Evolutionary conservation across 345 rosid genomes (phyloP), one percentile per base, ranked within the genome.

Genomic region (Populus tremula): DNA sequence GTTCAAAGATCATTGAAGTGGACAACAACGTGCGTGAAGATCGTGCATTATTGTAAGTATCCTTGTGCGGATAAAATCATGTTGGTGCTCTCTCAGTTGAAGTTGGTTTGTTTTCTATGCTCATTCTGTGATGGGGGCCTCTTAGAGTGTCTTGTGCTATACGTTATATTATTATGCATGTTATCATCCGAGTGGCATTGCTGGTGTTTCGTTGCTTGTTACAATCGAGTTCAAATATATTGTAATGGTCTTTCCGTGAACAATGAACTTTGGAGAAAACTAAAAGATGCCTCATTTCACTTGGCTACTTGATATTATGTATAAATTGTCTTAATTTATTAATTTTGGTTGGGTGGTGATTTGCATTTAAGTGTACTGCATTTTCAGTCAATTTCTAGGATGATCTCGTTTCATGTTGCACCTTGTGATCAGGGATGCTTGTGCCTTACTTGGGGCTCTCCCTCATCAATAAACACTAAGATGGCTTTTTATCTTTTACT

Each of bases 21-120:
- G 94, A 91, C 86, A 91, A 91, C 81, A 91, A 88, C 76, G 94
- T 89, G 5, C 94, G 94, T 2, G 92, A 91, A 81, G 94, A 91
- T 73, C 89, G 94, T 72, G 92, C 90, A 67, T 88, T 91, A n/a
- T 81, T 91, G 95, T 91, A 79, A 89, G 90, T 89, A 35, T 39
- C 43, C 45, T 17, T 18, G 8, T 31, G 13, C 0, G 16, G 10
- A 38, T 27, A 38, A 38, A 63, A 29, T 53, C 9, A 36, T 3
- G 29, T 69, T 0, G 27, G 33, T 77, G 67, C 27, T n/a, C 36
- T 16, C 27, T 5, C 31, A 25, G 9, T 23, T 1, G 45, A 29
- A 43, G 25, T 62, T n/a, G 38, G 54, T 65, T 61, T 13, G 59
- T 12, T 5, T n/a, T 23, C 29, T 25, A 23, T 23, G 63, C 23